These are phyloP conservation scores for Neocallimastix lanati DNA, from an alignment of 192 early-diverging fungal genomes.

Conservation along the genomic window DNA sequence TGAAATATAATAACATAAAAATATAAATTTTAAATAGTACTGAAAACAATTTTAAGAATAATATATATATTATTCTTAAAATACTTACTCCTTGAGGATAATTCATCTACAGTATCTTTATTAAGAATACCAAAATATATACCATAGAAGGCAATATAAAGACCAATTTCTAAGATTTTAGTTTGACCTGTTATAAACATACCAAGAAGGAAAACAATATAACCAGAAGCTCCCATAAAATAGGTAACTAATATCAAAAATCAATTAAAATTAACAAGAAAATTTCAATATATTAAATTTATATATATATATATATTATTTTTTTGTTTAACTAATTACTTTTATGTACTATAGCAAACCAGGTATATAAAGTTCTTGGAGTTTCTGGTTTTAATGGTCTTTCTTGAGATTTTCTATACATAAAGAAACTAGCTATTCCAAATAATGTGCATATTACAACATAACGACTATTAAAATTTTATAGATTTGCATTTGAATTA, in stretches of 20 bases:
- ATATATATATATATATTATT: no score
- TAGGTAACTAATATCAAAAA: background rate
- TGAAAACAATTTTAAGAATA: no score
- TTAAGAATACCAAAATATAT: background rate
- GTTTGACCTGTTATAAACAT: background rate
- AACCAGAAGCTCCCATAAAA: background rate
- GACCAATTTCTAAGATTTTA: background rate
- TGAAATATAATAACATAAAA: no score
- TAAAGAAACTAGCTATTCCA: background rate
- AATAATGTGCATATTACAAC: background rate
- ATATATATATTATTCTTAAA: no score
- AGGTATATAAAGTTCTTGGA: background rate
- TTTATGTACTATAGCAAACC: background rate
- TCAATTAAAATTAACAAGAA: no score
- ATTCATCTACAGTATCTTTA: background rate
- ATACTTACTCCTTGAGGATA: background rate
- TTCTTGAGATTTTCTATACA: background rate
- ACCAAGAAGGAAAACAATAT: background rate
- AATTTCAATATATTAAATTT: no score
- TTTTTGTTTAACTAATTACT: no score
- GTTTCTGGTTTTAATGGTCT: background rate
- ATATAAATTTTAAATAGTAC: no score
- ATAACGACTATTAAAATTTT: background rate
- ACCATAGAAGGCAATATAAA: background rate
- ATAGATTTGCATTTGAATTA: no score